Conservation (phyloP, 495 filamentous ascomycete species). For the Penicillium egyptiacum region DNA sequence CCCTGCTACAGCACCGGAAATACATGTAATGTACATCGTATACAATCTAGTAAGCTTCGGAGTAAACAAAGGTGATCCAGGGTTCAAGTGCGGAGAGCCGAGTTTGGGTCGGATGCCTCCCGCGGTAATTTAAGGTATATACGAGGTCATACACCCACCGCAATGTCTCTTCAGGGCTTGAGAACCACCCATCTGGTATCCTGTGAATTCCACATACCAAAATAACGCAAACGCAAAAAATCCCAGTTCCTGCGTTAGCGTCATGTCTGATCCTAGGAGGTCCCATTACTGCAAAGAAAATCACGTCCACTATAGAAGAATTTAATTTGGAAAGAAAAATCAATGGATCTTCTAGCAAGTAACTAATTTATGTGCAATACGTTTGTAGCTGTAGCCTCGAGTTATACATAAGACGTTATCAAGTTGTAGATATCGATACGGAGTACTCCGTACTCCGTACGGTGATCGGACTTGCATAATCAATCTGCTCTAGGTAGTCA, state of each 20-base stretch:
- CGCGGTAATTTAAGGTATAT: constrained; percentile 14
- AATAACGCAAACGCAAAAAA: constrained; percentile 7
- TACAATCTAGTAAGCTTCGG: background rate
- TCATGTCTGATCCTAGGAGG: constrained; percentile 22
- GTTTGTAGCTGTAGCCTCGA: too few species aligned
- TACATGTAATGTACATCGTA: background rate
- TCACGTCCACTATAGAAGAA: constrained; percentile 14
- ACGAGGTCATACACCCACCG: background rate
- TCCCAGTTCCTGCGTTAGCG: constrained; percentile 50
- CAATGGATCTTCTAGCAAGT: background rate
- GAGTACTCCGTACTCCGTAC: background rate
- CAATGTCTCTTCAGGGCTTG: background rate
- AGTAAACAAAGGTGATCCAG: constrained; percentile 13
- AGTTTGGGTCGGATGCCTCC: constrained; percentile 6
- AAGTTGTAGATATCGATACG: background rate
- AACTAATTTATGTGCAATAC: background rate
- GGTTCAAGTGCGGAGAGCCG: constrained; percentile 16
- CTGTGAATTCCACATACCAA: background rate
- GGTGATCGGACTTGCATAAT: constrained; percentile 7
- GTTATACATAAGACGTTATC: too few species aligned
- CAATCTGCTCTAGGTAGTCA: constrained; percentile 2
- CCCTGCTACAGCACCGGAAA: background rate
- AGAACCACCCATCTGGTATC: background rate
- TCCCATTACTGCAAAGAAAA: constrained; percentile 21
- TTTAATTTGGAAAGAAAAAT: background rate